Percentiles rank a stretch among this genome's conserved stretches.
Conservation (phyloP, 2,329 filamentous ascomycete species). For the Periconia digitata region DNA sequence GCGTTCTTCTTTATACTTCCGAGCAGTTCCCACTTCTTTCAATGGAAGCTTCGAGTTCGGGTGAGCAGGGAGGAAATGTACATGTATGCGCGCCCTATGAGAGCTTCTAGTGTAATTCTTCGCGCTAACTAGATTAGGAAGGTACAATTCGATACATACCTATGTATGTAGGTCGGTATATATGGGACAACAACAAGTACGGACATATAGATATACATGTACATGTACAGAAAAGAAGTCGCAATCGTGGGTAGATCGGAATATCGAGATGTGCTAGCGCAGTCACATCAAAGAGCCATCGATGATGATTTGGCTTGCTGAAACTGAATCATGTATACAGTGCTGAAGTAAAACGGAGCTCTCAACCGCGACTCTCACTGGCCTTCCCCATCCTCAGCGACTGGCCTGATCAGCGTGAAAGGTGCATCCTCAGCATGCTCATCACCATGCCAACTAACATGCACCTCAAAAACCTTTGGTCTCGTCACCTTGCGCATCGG, state of each 20-base stretch:
- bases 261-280: too few species aligned
- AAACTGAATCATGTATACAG: background rate
- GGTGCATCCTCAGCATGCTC: slow-evolving; percentile 14
- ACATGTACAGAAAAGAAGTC: too few species aligned
- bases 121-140: background rate
- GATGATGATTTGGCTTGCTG: too few species aligned
- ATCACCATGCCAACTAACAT: slow-evolving; percentile 19
- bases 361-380: background rate
- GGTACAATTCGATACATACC: background rate
- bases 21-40: too few species aligned
- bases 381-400: background rate
- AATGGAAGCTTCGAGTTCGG: background rate
- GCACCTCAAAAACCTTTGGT: slow-evolving; percentile 16
- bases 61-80: background rate
- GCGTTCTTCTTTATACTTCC: background rate
- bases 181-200: too few species aligned
- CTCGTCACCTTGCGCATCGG: slow-evolving; percentile 16
- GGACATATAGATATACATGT: too few species aligned
- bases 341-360: background rate
- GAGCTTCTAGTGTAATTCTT: background rate
- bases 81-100: background rate
- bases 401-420: slow-evolving; percentile 35
- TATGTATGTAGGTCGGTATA: slow-evolving; percentile 1
- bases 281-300: too few species aligned
- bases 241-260: too few species aligned